Base-by-base conservation (phyloP, 805 yeast species). In the Wickerhamomyces tratensis region DNA sequence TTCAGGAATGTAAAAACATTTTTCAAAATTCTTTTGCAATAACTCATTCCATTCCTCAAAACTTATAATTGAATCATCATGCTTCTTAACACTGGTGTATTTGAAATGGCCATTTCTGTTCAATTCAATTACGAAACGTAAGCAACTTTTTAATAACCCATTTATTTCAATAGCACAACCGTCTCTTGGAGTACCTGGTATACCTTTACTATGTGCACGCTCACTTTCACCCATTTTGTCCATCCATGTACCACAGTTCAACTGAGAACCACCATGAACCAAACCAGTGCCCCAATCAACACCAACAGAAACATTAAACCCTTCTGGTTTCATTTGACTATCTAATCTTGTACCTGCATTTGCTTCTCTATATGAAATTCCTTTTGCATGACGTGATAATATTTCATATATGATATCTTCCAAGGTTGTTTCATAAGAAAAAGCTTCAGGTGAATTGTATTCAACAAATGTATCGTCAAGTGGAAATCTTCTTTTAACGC, bases 211-310 rank as follows among this genome's bases (percentile, higher is more conserved):
- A 1, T 83, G 82, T 0, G 98, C 96, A 43, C 64, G 70, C 33
- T 62, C 78, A 55, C 95, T 85, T 65, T 93, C 98, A 26, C 98
- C 98, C 98, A 91, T 91, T 65, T 91, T 91, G 64, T 91, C 98
- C 96, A 89, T 91, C 98, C 98, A 91, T 0, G 98, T 93, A 25
- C 98, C 98, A 67, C 98, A 91, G 58, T 91, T 91, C 59, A 65
- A 77, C 61, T 85, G 95, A 39, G 86, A 85, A 2, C 98, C 98
- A 38, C 98, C 98, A 59, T 78, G 83, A 5, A 89, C 67, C 30
- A 93, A 65, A 1, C 98, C 98, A 11, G 85, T 88, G 0, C 67
- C 54, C 97, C 97, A 91, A 59, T 91, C 97, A 38, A 89, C 87
- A 44, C 64, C 54, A 2, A 89, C 74, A 48, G 76, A 74, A 38